phyloP scores from a whole-genome alignment of 208 protist genomes.

The Entamoeba dispar region DNA sequence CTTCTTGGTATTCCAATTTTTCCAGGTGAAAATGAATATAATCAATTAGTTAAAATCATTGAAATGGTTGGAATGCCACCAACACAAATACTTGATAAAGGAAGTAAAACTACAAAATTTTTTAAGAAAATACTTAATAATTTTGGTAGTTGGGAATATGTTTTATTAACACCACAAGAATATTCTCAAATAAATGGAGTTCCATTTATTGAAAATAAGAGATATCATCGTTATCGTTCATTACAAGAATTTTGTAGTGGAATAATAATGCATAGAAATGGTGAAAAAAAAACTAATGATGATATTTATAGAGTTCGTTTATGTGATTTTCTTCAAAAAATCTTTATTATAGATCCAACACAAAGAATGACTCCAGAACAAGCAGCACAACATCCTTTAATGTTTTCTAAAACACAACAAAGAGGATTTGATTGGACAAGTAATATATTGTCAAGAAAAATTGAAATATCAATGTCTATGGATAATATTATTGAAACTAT shows the following conservation, averaged over 20 bases:
- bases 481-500: neutral
- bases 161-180: neutral
- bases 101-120: neutral
- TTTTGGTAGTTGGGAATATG: neutral
- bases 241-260: neutral
- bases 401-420: neutral
- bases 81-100: neutral
- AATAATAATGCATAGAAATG: neutral
- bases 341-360: neutral
- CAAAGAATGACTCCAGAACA: neutral
- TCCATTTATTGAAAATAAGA: neutral
- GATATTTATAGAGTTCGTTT: neutral
- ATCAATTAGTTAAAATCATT: neutral
- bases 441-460: neutral
- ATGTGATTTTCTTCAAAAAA: neutral
- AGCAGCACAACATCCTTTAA: neutral
- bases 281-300: neutral
- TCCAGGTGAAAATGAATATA: constrained; percentile 60
- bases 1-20: constrained; percentile 67
- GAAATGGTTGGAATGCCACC: neutral
- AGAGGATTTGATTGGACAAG: neutral
- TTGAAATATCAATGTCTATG: neutral
- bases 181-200: neutral
- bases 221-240: neutral
- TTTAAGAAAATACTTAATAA: neutral